Percentiles rank a stretch among this genome's conserved stretches.
phyloP scores from a whole-genome alignment of 768 basidiomycete genomes.

The Auriscalpium vulgare region DNA sequence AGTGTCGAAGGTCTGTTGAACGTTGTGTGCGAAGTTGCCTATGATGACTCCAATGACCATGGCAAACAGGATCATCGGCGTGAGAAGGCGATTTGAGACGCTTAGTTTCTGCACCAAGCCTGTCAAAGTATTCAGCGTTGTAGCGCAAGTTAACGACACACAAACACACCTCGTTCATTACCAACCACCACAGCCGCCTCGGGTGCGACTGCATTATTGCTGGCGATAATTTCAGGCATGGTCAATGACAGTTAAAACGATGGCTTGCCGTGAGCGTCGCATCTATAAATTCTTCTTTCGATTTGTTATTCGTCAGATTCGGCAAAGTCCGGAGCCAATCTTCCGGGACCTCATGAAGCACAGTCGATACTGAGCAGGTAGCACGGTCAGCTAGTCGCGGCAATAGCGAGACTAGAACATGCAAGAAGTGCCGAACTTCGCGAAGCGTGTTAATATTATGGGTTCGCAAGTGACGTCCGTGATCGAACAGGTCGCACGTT shows the following conservation, averaged over 20 bases:
- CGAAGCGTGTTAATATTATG: neutral
- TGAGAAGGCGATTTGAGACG: slow-evolving; percentile 52
- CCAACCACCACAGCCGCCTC: no score
- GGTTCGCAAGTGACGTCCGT: neutral
- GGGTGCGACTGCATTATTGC: no score
- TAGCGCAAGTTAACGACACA: no score
- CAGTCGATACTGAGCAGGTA: neutral
- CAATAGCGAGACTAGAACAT: neutral
- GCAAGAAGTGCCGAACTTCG: neutral
- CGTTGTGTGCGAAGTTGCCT: slow-evolving; percentile 54
- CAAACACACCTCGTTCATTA: no score
- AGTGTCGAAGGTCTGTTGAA: slow-evolving; percentile 55
- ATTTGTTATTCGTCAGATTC: neutral
- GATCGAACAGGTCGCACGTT: neutral
- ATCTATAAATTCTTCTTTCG: neutral
- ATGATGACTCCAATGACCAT: slow-evolving; percentile 77
- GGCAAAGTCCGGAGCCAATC: neutral
- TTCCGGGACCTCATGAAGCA: no score
- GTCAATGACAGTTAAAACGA: no score
- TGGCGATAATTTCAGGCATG: no score
- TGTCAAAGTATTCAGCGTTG: neutral
- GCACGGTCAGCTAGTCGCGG: neutral
- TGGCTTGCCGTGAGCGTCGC: no score
- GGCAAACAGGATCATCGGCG: slow-evolving; percentile 54
- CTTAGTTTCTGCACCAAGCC: slow-evolving; percentile 23